Conservation (phyloP, 1,139 yeast species). For the Geotrichum australiense region DNA sequence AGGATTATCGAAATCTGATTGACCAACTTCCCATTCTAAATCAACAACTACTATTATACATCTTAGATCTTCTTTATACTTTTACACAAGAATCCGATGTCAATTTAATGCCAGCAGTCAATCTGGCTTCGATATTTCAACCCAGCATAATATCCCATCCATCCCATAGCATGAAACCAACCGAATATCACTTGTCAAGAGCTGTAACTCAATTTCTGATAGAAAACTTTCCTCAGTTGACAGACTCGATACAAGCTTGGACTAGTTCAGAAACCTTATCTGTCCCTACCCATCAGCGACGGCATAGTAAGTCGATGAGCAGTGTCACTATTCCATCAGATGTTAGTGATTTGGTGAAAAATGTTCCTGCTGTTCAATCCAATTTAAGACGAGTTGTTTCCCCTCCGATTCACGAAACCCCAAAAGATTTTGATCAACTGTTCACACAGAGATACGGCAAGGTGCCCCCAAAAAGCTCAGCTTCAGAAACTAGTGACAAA, state of each 20-base stretch:
- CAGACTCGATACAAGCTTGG: constrained; percentile 14
- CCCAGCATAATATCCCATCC: constrained; percentile 93
- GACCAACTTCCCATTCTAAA: constrained; percentile 61
- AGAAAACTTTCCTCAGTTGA: constrained; percentile 49
- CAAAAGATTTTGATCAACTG: constrained; percentile 5
- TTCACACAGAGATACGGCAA: background rate
- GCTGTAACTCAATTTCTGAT: constrained; percentile 84
- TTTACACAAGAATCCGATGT: constrained; percentile 72
- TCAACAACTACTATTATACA: constrained; percentile 78
- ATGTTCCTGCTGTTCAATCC: background rate
- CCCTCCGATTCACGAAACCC: background rate
- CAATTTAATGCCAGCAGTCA: constrained; percentile 88
- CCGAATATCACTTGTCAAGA: constrained; percentile 82
- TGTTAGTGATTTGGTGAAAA: constrained; percentile 5
- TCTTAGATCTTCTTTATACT: constrained; percentile 77
- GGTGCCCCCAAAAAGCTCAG: background rate
- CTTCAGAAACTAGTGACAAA: background rate
- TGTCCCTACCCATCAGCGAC: constrained; percentile 21
- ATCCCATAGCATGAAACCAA: constrained; percentile 83
- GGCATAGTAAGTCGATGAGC: constrained; percentile 32
- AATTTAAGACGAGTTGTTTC: background rate
- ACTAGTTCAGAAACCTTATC: background rate
- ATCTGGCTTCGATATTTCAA: constrained; percentile 92
- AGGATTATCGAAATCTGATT: constrained; percentile 63
- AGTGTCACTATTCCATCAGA: constrained; percentile 23